Percentiles rank a stretch among this genome's conserved stretches.
These are phyloP conservation scores for Quercus tomentella DNA, from an alignment of 331 rosid genomes.

Conservation along the genomic window DNA sequence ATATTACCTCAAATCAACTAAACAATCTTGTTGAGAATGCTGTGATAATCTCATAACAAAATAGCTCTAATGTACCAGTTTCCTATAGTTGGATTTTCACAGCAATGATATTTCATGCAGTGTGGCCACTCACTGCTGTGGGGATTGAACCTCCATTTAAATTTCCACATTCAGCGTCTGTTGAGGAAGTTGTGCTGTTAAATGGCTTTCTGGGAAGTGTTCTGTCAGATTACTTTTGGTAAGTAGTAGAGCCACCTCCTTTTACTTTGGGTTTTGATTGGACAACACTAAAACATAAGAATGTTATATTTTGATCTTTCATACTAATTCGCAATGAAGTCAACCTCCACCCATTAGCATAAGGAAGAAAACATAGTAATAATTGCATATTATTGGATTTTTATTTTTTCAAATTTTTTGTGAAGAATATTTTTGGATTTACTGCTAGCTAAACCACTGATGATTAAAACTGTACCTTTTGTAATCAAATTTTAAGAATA, in stretches of 20 bases:
- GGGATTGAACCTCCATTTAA: constrained; percentile 61
- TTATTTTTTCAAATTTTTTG: no score
- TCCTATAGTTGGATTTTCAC: constrained; percentile 1
- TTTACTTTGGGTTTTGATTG: not conserved
- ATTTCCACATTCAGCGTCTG: constrained; percentile 48
- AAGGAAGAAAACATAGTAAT: not conserved
- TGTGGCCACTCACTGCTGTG: constrained; percentile 61
- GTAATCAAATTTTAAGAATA: not conserved
- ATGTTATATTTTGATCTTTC: not conserved
- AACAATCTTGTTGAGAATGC: not conserved
- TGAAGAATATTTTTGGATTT: not conserved
- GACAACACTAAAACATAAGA: not conserved
- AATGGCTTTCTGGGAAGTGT: constrained; percentile 60
- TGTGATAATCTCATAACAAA: not conserved
- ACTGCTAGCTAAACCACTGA: not conserved
- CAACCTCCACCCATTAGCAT: not conserved
- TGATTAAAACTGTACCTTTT: not conserved
- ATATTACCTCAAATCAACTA: not conserved
- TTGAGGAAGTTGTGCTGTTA: constrained; percentile 46
- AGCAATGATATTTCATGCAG: constrained; percentile 34
- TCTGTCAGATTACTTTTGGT: constrained; percentile 74
- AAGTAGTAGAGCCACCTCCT: constrained; percentile 17
- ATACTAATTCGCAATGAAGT: not conserved
- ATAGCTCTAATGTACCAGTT: not conserved
- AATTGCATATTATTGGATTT: not conserved